Percentiles rank a stretch among this genome's conserved stretches.
Evolutionary conservation across 441 rosid species (phyloP).

Genomic region (Euphorbia schlechtendalii): DNA sequence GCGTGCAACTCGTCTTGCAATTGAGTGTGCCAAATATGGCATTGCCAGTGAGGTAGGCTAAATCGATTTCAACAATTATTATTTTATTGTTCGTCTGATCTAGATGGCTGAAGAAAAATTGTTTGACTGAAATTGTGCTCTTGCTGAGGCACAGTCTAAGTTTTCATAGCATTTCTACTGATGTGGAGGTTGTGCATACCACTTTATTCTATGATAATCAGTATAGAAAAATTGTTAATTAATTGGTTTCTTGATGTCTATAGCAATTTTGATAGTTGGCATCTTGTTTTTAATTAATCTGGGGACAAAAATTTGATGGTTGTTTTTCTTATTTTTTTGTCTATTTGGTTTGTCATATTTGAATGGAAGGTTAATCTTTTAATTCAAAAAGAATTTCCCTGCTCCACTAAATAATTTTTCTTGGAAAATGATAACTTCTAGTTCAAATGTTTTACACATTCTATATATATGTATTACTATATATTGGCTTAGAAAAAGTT

Average conservation of each 20-base stretch:
- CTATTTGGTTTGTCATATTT: background rate
- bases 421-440: no score
- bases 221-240: background rate
- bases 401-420: background rate
- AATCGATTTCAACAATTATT: background rate
- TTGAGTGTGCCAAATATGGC: slow-evolving; percentile 97
- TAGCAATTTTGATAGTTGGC: background rate
- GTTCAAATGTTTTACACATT: background rate
- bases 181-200: no score
- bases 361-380: no score
- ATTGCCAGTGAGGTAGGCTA: slow-evolving; percentile 85
- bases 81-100: slow-evolving; percentile 10
- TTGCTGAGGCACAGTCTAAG: background rate
- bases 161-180: background rate
- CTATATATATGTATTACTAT: no score
- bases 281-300: background rate
- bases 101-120: background rate
- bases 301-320: background rate
- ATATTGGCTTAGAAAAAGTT: no score
- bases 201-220: no score
- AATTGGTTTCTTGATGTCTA: background rate
- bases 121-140: background rate
- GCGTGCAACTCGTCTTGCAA: slow-evolving; percentile 98
- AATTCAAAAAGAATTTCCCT: background rate
- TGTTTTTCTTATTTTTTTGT: background rate